Evolutionary conservation across 805 yeast genomes (phyloP).

Genomic region (Blastobotrys parvus): DNA sequence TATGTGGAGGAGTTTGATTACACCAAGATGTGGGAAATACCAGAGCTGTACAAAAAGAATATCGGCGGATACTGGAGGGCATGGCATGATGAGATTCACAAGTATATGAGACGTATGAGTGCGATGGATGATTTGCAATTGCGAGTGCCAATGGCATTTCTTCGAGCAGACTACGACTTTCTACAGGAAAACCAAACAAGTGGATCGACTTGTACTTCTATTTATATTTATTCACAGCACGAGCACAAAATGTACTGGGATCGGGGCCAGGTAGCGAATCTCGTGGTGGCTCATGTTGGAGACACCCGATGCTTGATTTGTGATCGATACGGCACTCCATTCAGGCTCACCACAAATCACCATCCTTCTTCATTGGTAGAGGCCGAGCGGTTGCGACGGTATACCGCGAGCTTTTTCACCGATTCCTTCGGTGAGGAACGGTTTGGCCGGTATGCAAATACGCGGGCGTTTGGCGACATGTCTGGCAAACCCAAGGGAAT

Average conservation of each 20-base stretch:
- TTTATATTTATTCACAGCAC: constrained; percentile 44
- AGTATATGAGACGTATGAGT: constrained; percentile 25
- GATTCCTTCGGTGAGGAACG: constrained; percentile 93
- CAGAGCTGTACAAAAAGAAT: constrained; percentile 45
- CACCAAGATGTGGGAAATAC: constrained; percentile 34
- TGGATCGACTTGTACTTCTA: constrained; percentile 72
- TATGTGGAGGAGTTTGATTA: constrained; percentile 40
- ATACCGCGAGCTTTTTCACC: constrained; percentile 53
- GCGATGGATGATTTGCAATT: constrained; percentile 48
- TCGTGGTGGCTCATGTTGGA: constrained; percentile 84
- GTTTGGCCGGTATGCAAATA: constrained; percentile 76
- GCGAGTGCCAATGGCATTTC: constrained; percentile 55
- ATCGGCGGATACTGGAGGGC: constrained; percentile 85
- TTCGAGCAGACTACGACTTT: constrained; percentile 58
- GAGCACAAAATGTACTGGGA: constrained; percentile 43
- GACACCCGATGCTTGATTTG: constrained; percentile 85
- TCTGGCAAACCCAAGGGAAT: constrained; percentile 76
- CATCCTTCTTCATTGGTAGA: constrained; percentile 84
- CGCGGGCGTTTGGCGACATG: constrained; percentile 88
- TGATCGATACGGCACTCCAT: constrained; percentile 73
- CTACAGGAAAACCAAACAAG: constrained; percentile 25
- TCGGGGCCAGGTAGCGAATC: constrained; percentile 53
- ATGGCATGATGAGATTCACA: constrained; percentile 42
- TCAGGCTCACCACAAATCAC: constrained; percentile 68
- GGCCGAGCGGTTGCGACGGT: constrained; percentile 58